Evolutionary conservation across 2,329 filamentous ascomycete genomes (phyloP).

Genomic region (Aureobasidium sp.): DNA sequence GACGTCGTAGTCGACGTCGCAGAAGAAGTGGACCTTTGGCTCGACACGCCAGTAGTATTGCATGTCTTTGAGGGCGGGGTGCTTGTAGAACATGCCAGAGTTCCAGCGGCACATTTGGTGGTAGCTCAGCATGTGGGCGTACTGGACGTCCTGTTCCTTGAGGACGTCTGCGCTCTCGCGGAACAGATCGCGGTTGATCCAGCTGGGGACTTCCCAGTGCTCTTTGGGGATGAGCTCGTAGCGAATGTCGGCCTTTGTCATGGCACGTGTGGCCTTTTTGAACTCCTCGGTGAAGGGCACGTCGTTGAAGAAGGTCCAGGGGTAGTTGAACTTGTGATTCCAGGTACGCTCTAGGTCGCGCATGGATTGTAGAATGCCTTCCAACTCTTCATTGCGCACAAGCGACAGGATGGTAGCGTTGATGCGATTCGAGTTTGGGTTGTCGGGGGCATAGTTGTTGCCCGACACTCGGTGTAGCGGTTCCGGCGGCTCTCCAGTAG

Average conservation of each 20-base stretch:
- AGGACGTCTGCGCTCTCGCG: conserved; percentile 76
- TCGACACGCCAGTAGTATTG: conserved; percentile 99
- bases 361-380: conserved; percentile 83
- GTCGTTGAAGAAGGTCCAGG: conserved; percentile 99
- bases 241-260: conserved; percentile 79
- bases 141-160: conserved; percentile 79
- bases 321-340: conserved; percentile 99
- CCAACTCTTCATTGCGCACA: conserved; percentile 84
- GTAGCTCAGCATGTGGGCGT: conserved; percentile 81
- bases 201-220: conserved; percentile 86
- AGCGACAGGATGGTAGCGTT: conserved; percentile 89
- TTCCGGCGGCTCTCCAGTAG: conserved; percentile 75
- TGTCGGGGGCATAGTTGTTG: conserved; percentile 70
- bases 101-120: conserved; percentile 99
- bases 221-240: conserved; percentile 90
- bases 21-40: conserved; percentile 98
- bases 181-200: conserved; percentile 87
- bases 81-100: conserved; percentile 94
- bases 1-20: conserved; percentile 95
- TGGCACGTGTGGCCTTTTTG: conserved; percentile 70
- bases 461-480: conserved; percentile 61
- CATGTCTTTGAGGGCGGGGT: conserved; percentile 72
- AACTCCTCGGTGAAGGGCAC: conserved; percentile 90
- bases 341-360: conserved; percentile 85
- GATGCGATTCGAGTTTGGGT: conserved; percentile 71